These are phyloP conservation scores for Aureobasidium sp. DNA, from an alignment of 2,329 filamentous ascomycete species.

Conservation along the genomic window DNA sequence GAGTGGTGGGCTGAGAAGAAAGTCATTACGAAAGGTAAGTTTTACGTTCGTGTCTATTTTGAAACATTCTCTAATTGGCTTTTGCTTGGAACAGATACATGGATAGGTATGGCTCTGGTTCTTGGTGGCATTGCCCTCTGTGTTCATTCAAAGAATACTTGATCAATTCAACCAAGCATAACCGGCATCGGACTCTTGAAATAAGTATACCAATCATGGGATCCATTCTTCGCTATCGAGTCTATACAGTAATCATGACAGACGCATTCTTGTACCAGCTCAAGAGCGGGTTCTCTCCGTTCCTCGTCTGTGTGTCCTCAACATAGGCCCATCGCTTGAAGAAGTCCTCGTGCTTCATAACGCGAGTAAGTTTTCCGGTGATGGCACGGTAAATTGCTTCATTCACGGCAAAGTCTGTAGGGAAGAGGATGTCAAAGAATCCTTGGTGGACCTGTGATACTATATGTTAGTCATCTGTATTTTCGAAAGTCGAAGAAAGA, in stretches of 20 bases:
- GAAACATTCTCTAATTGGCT: not conserved
- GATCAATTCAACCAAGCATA: not conserved
- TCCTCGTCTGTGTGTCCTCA: conserved; percentile 79
- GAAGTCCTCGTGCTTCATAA: conserved; percentile 83
- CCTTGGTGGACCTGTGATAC: conserved; percentile 76
- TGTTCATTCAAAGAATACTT: conserved; percentile 50
- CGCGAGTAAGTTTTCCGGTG: conserved; percentile 82
- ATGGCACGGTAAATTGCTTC: conserved; percentile 89
- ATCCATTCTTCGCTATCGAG: too few species aligned
- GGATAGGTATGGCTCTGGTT: conserved; percentile 72
- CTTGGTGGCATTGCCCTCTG: conserved; percentile 74
- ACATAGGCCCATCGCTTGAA: conserved; percentile 82
- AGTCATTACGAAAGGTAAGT: conserved; percentile 70
- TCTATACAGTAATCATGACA: conserved; percentile 10
- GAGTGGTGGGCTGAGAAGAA: conserved; percentile 95
- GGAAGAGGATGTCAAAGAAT: conserved; percentile 98
- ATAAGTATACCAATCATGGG: too few species aligned
- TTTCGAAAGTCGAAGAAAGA: not conserved
- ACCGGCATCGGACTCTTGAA: too few species aligned
- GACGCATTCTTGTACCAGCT: conserved; percentile 94
- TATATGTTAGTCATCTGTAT: not conserved
- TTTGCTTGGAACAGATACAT: conserved; percentile 54
- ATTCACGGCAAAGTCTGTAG: conserved; percentile 85
- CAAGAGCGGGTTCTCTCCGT: conserved; percentile 87
- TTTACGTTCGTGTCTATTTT: not conserved